A percentile compares a stretch with the other conserved stretches of the same genome.
These are phyloP conservation scores for Naganishia randhawae DNA, from an alignment of 768 basidiomycete genomes.

Conservation along the genomic window DNA sequence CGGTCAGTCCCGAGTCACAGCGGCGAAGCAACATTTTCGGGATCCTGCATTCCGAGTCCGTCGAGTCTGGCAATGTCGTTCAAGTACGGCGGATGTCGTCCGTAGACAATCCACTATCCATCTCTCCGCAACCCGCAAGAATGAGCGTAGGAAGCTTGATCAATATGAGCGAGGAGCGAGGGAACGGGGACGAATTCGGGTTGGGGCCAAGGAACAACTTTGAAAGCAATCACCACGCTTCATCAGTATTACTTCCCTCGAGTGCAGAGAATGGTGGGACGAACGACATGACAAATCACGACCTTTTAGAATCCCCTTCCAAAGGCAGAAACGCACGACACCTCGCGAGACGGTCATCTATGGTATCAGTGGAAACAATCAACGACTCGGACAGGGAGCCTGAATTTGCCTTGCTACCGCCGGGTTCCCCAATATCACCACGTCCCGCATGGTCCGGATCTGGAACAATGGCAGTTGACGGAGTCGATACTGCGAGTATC, in stretches of 20 bases:
- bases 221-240: background rate
- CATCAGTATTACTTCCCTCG: background rate
- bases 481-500: background rate
- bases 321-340: background rate
- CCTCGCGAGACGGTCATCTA: background rate
- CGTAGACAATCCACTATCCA: background rate
- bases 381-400: background rate
- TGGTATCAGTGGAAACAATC: background rate
- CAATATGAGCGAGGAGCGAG: background rate
- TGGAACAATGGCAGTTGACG: background rate
- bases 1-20: conserved; percentile 17
- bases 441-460: background rate
- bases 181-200: background rate
- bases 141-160: conserved; percentile 15
- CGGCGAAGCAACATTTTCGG: conserved; percentile 18
- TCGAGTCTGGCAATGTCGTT: background rate
- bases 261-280: background rate
- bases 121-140: background rate
- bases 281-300: background rate
- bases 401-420: background rate
- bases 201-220: background rate
- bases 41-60: conserved; percentile 14
- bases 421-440: background rate
- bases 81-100: background rate
- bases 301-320: background rate